Evolutionary conservation across 768 basidiomycete species (phyloP).

Genomic region (Crassisporium funariophilum): DNA sequence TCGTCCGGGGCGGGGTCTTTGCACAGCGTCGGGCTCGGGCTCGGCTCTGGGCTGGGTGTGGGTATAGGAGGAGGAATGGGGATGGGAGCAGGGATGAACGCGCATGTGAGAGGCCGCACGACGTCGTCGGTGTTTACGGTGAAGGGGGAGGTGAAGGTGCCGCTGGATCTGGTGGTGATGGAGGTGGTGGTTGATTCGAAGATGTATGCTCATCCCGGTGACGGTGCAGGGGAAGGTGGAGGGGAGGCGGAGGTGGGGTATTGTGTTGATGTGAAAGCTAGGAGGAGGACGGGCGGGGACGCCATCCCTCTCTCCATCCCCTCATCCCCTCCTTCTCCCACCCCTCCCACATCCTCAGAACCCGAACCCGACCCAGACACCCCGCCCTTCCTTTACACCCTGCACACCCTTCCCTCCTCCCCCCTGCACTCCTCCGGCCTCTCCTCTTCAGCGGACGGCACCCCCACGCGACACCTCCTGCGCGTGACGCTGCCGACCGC

Average conservation of each 20-base stretch:
- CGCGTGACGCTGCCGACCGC: constrained; percentile 82
- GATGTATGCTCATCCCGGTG: constrained; percentile 56
- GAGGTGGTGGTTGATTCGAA: constrained; percentile 84
- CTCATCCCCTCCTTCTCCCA: constrained; percentile 4
- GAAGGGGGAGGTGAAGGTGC: constrained; percentile 60
- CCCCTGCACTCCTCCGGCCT: constrained; percentile 75
- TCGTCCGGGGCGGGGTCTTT: too few species aligned
- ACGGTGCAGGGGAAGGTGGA: constrained; percentile 37
- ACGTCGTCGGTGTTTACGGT: constrained; percentile 62
- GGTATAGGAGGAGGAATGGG: too few species aligned
- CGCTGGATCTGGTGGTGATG: constrained; percentile 72
- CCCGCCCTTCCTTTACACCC: constrained; percentile 57
- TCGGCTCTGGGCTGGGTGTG: too few species aligned
- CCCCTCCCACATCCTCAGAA: constrained; percentile 3
- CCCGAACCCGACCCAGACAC: constrained; percentile 23
- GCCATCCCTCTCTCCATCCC: background rate
- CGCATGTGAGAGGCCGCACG: constrained; percentile 36
- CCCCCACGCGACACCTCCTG: constrained; percentile 73
- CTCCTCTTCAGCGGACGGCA: constrained; percentile 45
- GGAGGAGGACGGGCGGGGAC: constrained; percentile 14
- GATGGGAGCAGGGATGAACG: background rate
- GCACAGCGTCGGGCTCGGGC: too few species aligned
- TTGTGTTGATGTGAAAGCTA: constrained; percentile 17
- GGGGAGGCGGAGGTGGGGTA: constrained; percentile 19
- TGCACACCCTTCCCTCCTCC: constrained; percentile 82